Base-by-base conservation (phyloP, 2,329 filamentous ascomycete genomes). In the Geosmithia flava region DNA sequence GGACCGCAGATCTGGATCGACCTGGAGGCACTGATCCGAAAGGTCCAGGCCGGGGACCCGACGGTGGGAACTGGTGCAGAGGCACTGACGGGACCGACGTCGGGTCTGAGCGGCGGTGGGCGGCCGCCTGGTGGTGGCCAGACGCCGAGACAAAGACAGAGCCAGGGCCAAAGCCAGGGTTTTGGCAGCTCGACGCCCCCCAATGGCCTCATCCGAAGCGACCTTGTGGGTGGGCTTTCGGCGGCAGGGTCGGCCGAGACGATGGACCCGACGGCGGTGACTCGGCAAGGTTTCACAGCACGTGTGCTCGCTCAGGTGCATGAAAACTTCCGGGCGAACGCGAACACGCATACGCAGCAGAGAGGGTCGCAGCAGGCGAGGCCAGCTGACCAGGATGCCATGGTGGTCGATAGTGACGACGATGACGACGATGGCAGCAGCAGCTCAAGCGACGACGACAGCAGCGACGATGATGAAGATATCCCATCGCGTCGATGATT, bases 181-280 rank as follows among this genome's bases (percentile, higher is more conserved):
- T 3, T 4, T 11, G 41, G 3, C 41, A 11, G 15, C 17, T 19
- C 17, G 6, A 17, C 16, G 41, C 13, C n/a, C 15, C 20, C 10
- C 4, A 16, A 23, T 10, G 41, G 17, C 41, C 41, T 42, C 41
- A 42, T 42, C 10, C 41, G 17, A n/a, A 23, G 33, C 33, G 33
- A 37, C 33, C 33, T 37, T 5, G 62, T 67, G 53, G 60, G 63
- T 13, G 64, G 68, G 0, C 51, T 68, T 5, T 52, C 54, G 5
- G 65, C 58, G 1, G 53, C 60, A 16, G 66, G 62, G 13, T 65
- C 65, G 1, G 64, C 62, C 6, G 64, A 65, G 46, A 56, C 53
- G 15, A 56, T 57, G 20, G 67, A 69, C 50, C 67, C 67, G 3
- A 68, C 64, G 2, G 46, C 55, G 13, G 29, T 6, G 33, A 16